Evolutionary conservation across 2,329 filamentous ascomycete genomes (phyloP).

Genomic region (Remersonia thermophila): DNA sequence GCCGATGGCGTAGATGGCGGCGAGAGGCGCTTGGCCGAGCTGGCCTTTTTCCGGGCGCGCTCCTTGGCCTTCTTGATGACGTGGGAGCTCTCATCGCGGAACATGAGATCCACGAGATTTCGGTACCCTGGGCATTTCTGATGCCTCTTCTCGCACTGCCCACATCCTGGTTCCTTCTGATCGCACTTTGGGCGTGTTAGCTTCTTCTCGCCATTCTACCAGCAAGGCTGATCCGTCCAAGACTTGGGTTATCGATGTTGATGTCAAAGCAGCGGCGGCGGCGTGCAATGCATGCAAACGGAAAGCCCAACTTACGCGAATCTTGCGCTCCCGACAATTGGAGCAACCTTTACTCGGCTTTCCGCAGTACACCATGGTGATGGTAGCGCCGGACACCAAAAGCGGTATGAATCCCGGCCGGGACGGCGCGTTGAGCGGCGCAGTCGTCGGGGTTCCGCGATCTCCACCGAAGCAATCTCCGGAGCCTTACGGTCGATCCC

Average conservation of each 20-base stretch:
- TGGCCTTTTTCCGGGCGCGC: slow-evolving; percentile 21
- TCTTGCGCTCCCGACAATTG: slow-evolving; percentile 43
- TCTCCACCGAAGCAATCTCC: background rate
- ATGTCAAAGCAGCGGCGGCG: background rate
- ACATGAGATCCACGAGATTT: slow-evolving; percentile 44
- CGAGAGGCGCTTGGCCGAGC: slow-evolving; percentile 3
- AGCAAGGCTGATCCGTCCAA: too few relatives aligned
- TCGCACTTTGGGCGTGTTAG: slow-evolving; percentile 33
- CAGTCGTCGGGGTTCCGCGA: slow-evolving; percentile 5
- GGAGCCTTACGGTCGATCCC: slow-evolving; percentile 6
- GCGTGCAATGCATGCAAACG: background rate
- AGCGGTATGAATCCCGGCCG: slow-evolving; percentile 2
- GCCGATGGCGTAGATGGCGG: slow-evolving; percentile 16
- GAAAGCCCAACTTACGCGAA: slow-evolving; percentile 32
- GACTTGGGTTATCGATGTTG: too few relatives aligned
- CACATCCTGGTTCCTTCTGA: slow-evolving; percentile 37
- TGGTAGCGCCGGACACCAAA: background rate
- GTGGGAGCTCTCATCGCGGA: slow-evolving; percentile 43
- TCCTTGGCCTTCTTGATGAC: slow-evolving; percentile 40
- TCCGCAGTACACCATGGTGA: slow-evolving; percentile 43
- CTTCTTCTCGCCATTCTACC: too few relatives aligned
- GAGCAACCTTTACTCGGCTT: slow-evolving; percentile 46
- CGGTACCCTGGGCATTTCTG: slow-evolving; percentile 43
- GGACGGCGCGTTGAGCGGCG: slow-evolving; percentile 8
- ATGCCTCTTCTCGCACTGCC: slow-evolving; percentile 41